These are phyloP conservation scores for Trichoderma asperelloides DNA, from an alignment of 495 filamentous ascomycete genomes.

Conservation along the genomic window DNA sequence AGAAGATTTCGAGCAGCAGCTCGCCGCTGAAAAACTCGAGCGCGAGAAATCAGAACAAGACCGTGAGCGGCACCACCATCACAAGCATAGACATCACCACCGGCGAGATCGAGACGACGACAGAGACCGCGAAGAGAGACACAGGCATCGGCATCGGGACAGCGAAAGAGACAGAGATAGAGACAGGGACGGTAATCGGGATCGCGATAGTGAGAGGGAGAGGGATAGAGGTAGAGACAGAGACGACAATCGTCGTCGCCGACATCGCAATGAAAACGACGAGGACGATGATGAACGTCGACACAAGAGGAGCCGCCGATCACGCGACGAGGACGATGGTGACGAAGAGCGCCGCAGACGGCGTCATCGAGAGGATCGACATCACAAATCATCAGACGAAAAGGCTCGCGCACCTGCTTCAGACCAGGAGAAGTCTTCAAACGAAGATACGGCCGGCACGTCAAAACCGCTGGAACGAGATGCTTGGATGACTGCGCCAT, in stretches of 20 bases:
- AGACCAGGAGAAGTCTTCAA: conserved; percentile 32
- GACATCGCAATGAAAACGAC: conserved; percentile 29
- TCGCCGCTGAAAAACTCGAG: conserved; percentile 43
- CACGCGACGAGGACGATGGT: conserved; percentile 24
- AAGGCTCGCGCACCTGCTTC: conserved; percentile 23
- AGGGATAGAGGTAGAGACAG: conserved; percentile 24
- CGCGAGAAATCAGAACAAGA: conserved; percentile 27
- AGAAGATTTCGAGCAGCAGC: conserved; percentile 45
- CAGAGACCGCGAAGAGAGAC: conserved; percentile 20
- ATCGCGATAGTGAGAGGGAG: conserved; percentile 20
- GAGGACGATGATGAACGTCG: conserved; percentile 30
- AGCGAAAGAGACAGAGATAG: conserved; percentile 14
- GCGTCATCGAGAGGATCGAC: conserved; percentile 21
- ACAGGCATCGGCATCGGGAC: conserved; percentile 20
- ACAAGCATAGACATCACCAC: conserved; percentile 38
- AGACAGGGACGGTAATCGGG: conserved; percentile 25
- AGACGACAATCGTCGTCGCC: conserved; percentile 29
- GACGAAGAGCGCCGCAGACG: conserved; percentile 26
- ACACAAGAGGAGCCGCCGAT: conserved; percentile 40
- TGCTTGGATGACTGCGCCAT: conserved; percentile 90
- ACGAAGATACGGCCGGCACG: conserved; percentile 6
- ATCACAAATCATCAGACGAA: conserved; percentile 15
- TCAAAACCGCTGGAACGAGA: conserved; percentile 45
- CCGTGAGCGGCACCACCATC: conserved; percentile 29
- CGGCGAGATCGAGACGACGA: conserved; percentile 22